Base-by-base conservation (phyloP, 805 yeast genomes). In the Ogataea minuta region DNA sequence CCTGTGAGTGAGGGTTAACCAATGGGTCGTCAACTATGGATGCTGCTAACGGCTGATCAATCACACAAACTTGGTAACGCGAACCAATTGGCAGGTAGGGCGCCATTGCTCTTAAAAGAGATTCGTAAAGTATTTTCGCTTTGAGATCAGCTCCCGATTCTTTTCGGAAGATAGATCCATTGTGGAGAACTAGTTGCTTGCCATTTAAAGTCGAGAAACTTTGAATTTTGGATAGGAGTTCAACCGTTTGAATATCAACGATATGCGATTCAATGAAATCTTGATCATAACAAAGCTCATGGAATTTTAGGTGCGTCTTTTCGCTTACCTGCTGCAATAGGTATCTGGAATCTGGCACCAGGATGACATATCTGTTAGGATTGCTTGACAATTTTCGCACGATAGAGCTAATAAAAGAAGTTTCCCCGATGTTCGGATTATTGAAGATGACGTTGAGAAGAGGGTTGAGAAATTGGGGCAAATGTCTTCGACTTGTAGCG, bases 201-300 rank as follows among this genome's bases (percentile, higher is more conserved):
- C 77, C 77, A 53, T 71, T 79, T 27, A 80, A 48, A 0, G 89
- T 78, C 39, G 62, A 64, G 12, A 73, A 60, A n/a, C 65, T 63
- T 32, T 36, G 44, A 52, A 39, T 10, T 60, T 59, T 24, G 57
- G 53, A 28, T 42, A 46, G 8, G 52, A 54, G 26, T 56, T 64
- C 55, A 43, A 53, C 43, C 50, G 50, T 16, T 53, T 43, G 23
- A 2, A 40, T 34, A 27, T 45, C 52, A 33, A 71, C 62, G 16
- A 84, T 72, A 56, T 84, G 91, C 2, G 84, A 74, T 32, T 71
- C 70, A 7, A 83, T 63, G 55, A 83, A 84, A 17, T 79, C 84
- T 23, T 74, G 75, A 27, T 67, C 69, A 34, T 72, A 72, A 55
- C 86, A 80, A 10, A 77, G 57, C 2, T 80, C 85, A 3, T 53